These are phyloP conservation scores for Cucurbitaria berberidis DNA, from an alignment of 2,329 filamentous ascomycete genomes.

Conservation along the genomic window DNA sequence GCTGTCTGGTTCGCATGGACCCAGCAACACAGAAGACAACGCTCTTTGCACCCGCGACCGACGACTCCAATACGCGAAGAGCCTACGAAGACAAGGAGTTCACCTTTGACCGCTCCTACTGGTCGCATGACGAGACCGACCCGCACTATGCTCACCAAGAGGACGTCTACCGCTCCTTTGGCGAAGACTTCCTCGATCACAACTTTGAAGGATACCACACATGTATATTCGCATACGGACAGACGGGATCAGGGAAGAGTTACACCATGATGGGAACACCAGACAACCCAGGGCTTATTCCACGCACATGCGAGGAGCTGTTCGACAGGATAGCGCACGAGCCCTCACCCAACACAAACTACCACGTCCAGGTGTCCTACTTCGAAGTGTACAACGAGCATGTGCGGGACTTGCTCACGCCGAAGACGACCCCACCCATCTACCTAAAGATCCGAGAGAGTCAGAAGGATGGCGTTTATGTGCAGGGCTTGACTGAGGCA, in stretches of 20 bases:
- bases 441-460: slow-evolving; percentile 98
- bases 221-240: slow-evolving; percentile 97
- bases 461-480: slow-evolving; percentile 91
- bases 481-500: slow-evolving; percentile 94
- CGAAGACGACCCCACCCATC: slow-evolving; percentile 78
- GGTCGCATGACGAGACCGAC: slow-evolving; percentile 84
- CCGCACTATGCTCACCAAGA: slow-evolving; percentile 89
- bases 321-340: slow-evolving; percentile 90
- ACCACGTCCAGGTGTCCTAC: slow-evolving; percentile 96
- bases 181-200: slow-evolving; percentile 97
- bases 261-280: slow-evolving; percentile 96
- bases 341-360: slow-evolving; percentile 89
- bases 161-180: slow-evolving; percentile 91
- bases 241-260: slow-evolving; percentile 96
- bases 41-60: slow-evolving; percentile 71
- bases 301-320: slow-evolving; percentile 91
- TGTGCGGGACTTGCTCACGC: slow-evolving; percentile 88
- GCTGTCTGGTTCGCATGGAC: slow-evolving; percentile 92
- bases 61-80: slow-evolving; percentile 68
- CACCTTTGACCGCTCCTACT: slow-evolving; percentile 97
- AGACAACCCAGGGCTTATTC: slow-evolving; percentile 88
- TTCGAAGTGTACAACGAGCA: slow-evolving; percentile 99
- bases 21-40: slow-evolving; percentile 84
- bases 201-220: slow-evolving; percentile 99
- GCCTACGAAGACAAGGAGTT: slow-evolving; percentile 87